These are phyloP conservation scores for Rutstroemia sydowiana DNA, from an alignment of 2,329 filamentous ascomycete genomes.

Conservation along the genomic window DNA sequence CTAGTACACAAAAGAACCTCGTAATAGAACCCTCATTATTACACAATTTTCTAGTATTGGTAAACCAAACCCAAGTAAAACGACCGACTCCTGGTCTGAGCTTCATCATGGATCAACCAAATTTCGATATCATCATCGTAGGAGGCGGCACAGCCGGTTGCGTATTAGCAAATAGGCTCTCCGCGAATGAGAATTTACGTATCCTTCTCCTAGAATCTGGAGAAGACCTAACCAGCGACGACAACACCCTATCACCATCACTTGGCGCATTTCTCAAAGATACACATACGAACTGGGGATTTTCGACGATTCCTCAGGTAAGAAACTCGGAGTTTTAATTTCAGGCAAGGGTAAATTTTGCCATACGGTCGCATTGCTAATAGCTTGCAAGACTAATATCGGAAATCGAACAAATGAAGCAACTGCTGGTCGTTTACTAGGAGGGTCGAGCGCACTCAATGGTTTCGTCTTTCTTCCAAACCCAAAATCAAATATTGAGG, in stretches of 20 bases:
- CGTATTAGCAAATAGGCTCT: constrained; percentile 35
- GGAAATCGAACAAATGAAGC: not conserved
- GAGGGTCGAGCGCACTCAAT: constrained; percentile 32
- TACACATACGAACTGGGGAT: constrained; percentile 10
- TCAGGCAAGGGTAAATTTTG: too few species aligned
- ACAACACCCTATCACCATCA: constrained; percentile 27
- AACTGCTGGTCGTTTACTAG: constrained; percentile 29
- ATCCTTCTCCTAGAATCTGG: constrained; percentile 38
- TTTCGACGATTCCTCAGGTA: constrained; percentile 8
- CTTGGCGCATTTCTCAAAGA: not conserved
- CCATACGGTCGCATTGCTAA: not conserved
- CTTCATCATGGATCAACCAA: not conserved
- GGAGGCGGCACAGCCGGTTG: constrained; percentile 1
- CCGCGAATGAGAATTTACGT: constrained; percentile 30
- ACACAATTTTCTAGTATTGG: not conserved
- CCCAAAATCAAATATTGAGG: constrained; percentile 29
- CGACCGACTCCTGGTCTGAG: not conserved
- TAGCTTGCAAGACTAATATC: not conserved
- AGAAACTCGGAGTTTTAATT: not conserved
- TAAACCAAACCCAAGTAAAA: not conserved
- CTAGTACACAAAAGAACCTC: too few species aligned
- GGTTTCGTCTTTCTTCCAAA: constrained; percentile 23
- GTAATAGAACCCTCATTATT: too few species aligned
- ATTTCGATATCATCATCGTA: constrained; percentile 1
- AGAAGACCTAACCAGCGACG: constrained; percentile 29